phyloP scores from a whole-genome alignment of 208 protist species.

The Angomonas deanei region DNA sequence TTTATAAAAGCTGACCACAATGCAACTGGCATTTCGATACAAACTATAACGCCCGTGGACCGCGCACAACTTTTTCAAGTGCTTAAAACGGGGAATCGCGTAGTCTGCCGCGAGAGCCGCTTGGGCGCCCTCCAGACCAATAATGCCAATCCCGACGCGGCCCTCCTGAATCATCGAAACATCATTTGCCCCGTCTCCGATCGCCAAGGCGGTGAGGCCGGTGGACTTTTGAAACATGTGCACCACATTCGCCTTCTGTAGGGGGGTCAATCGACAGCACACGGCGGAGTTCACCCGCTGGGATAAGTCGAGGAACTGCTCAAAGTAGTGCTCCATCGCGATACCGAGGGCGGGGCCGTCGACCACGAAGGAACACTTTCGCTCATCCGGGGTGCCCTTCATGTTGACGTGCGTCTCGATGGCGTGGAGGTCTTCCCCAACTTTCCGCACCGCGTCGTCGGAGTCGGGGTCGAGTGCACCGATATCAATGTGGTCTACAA shows the following conservation, averaged over 20 bases:
- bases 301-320: constrained; percentile 68
- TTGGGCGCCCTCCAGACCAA: constrained; percentile 95
- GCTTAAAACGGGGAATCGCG: constrained; percentile 92
- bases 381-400: constrained; percentile 33
- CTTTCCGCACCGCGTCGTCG: constrained; percentile 39
- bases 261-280: constrained; percentile 85
- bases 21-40: constrained; percentile 88
- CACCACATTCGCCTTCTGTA: constrained; percentile 90
- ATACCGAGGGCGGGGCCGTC: constrained; percentile 74
- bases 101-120: constrained; percentile 93
- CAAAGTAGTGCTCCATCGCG: constrained; percentile 67
- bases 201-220: constrained; percentile 89
- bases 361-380: constrained; percentile 69
- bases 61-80: constrained; percentile 89
- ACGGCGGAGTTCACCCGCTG: constrained; percentile 79
- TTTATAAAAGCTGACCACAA: constrained; percentile 97
- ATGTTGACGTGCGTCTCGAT: constrained; percentile 52
- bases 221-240: constrained; percentile 86
- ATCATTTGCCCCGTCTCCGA: constrained; percentile 98
- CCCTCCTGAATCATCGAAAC: constrained; percentile 96
- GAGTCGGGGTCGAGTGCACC: constrained; percentile 40
- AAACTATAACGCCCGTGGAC: constrained; percentile 95
- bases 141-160: constrained; percentile 95
- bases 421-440: constrained; percentile 49
- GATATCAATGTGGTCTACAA: constrained; percentile 82